Evolutionary conservation across 768 basidiomycete genomes (phyloP).

Genomic region (Tulasnella sp.): DNA sequence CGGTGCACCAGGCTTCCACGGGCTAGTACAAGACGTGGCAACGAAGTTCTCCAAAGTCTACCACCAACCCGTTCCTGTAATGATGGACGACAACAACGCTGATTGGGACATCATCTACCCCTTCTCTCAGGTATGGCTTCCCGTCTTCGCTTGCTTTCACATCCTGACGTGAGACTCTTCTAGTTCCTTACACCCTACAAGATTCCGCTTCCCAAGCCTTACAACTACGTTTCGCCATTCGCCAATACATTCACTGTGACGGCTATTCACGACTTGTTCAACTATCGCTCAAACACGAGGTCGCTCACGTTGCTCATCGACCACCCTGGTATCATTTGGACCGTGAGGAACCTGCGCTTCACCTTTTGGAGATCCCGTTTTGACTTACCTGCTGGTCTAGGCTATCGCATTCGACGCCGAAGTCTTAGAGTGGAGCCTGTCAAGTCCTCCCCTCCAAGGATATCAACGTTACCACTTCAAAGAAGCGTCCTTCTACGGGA

Average conservation of each 20-base stretch:
- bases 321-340: slow-evolving; percentile 84
- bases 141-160: background rate
- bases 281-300: slow-evolving; percentile 54
- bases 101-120: slow-evolving; percentile 88
- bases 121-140: slow-evolving; percentile 54
- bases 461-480: slow-evolving; percentile 80
- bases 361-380: background rate
- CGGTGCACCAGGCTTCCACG: slow-evolving; percentile 64
- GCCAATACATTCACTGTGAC: slow-evolving; percentile 37
- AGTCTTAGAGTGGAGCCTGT: slow-evolving; percentile 76
- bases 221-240: slow-evolving; percentile 47
- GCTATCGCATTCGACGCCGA: slow-evolving; percentile 89
- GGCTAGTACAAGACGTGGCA: slow-evolving; percentile 55
- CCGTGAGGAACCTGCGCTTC: slow-evolving; percentile 31
- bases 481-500: slow-evolving; percentile 79
- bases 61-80: slow-evolving; percentile 38
- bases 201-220: slow-evolving; percentile 51
- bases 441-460: slow-evolving; percentile 68
- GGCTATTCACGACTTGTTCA: slow-evolving; percentile 49
- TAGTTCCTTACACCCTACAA: slow-evolving; percentile 83
- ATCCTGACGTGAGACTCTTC: background rate
- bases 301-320: slow-evolving; percentile 58
- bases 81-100: slow-evolving; percentile 67
- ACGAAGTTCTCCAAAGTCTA: slow-evolving; percentile 45
- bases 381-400: slow-evolving; percentile 25